Evolutionary conservation across 345 rosid genomes (phyloP), one percentile per base, ranked within the genome.

Genomic region (Populus ilicifolia): DNA sequence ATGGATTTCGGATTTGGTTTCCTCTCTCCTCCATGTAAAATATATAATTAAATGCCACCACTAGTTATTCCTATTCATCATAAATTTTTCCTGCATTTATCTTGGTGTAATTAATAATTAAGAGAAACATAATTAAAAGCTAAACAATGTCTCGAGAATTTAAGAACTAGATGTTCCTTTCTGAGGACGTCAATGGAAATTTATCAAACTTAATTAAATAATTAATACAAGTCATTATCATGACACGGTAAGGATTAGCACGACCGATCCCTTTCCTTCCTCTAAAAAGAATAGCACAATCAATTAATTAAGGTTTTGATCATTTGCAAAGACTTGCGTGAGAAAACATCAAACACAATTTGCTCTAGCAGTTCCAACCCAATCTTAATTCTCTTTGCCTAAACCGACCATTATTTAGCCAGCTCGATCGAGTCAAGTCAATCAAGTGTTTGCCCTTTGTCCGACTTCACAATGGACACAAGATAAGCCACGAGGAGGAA

Each of bases 341-440:
- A 73, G 20, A 20, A 59, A 61, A 61, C 44, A 41, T 41, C 44
- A 41, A 41, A 41, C 14, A 10, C 44, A 41, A 41, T 41, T 59
- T 59, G 29, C 27, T 59, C 20, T 62, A 61, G 29, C 50, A 74
- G 30, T 63, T 63, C 70, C 76, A 41, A 8, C 61, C 14, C 61
- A 75, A 46, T n/a, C 62, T 48, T 65, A 75, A 21, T n/a, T 59
- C 46, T 3, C 12, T 66, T 75, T 39, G 33, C 71, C 71, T 46
- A 36, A 65, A 75, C 46, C 48, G 64, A 66, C 71, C 71, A 43
- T 25, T 44, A 46, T 30, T 21, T 44, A 30, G 71, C 68, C 54
- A 61, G 76, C 76, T 73, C 52, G 16, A 39, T 73, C 50, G 17
- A 39, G 52, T 44, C 77, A 69, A 65, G 77, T 77, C 74, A 77